Percentiles rank a stretch among this genome's conserved stretches.
Evolutionary conservation across 2,329 filamentous ascomycete species (phyloP).

Genomic region (Lachnellula willkommii): DNA sequence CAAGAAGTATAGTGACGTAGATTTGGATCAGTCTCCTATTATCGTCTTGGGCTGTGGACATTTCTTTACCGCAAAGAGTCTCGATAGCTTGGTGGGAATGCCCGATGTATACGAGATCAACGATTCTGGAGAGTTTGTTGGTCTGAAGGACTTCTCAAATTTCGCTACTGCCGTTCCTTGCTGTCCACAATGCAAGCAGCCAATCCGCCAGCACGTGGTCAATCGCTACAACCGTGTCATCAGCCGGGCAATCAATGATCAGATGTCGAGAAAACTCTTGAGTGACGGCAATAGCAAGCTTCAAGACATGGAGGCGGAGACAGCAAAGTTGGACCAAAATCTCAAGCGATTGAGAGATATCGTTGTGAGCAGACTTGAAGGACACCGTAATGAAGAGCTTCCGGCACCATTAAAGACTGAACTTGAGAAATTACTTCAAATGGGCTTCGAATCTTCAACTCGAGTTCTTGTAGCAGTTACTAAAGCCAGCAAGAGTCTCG

Average conservation of each 20-base stretch:
- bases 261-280: neutral
- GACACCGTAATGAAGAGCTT: neutral
- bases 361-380: neutral
- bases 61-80: slow-evolving; percentile 50
- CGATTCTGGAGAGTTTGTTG: neutral
- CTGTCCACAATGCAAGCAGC: neutral
- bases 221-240: neutral
- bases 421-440: neutral
- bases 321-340: neutral
- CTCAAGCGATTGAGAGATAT: neutral
- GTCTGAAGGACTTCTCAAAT: neutral
- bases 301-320: neutral
- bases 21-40: slow-evolving; percentile 53
- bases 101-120: slow-evolving; percentile 22
- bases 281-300: neutral
- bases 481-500: neutral
- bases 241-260: neutral
- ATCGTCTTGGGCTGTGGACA: slow-evolving; percentile 61
- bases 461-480: neutral
- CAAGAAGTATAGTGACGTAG: slow-evolving; percentile 49
- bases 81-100: slow-evolving; percentile 57
- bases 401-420: neutral
- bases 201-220: neutral
- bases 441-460: neutral
- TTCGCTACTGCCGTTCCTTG: neutral